These are phyloP conservation scores for Raphanus raphanistrum DNA, from an alignment of 345 rosid genomes.

Conservation along the genomic window DNA sequence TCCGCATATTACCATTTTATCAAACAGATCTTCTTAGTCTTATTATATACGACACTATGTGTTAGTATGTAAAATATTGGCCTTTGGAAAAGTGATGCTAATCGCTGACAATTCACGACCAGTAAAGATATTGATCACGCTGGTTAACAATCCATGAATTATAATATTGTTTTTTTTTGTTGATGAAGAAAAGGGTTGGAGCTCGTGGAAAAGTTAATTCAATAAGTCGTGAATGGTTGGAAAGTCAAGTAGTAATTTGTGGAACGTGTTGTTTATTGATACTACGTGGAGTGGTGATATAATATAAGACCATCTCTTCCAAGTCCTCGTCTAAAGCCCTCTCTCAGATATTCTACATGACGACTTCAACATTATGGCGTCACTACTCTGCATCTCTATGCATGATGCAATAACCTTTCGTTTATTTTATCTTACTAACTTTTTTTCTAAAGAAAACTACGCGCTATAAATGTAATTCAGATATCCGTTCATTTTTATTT, in stretches of 20 bases:
- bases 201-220: conserved; percentile 21
- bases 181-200: not conserved
- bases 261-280: not conserved
- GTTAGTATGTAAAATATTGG: not conserved
- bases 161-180: not conserved
- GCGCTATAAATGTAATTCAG: not conserved
- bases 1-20: not conserved
- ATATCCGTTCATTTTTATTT: not conserved
- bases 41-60: not conserved
- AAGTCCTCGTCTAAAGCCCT: conserved; percentile 18
- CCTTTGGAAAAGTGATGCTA: not conserved
- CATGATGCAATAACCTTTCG: not conserved
- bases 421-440: not conserved
- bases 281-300: not conserved
- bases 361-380: conserved; percentile 13
- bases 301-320: conserved; percentile 8
- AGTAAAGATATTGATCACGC: conserved; percentile 1
- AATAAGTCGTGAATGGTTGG: conserved; percentile 13
- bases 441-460: not conserved
- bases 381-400: not conserved
- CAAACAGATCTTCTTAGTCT: not conserved
- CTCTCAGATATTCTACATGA: conserved; percentile 14
- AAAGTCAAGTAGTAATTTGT: not conserved
- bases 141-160: not conserved
- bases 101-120: not conserved